Conservation (phyloP, 345 rosid species). For the Citrus hindsii region DNA sequence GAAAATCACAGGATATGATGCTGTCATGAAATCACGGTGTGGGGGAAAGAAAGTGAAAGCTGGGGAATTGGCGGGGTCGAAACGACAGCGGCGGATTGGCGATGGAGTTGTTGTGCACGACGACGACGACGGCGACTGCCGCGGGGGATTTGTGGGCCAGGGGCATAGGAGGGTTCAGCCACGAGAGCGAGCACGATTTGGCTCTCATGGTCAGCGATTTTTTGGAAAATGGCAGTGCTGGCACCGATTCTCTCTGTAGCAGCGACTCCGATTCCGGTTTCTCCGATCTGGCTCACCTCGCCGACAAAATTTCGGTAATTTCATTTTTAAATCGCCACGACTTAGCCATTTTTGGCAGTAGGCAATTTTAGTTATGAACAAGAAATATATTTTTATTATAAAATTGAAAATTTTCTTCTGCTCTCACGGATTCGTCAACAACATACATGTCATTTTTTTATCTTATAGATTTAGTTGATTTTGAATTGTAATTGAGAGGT, state of each 20-base stretch:
- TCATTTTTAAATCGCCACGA: not conserved
- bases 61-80: conserved; percentile 13
- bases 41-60: not conserved
- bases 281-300: conserved; percentile 66
- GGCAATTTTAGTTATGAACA: not conserved
- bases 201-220: conserved; percentile 88
- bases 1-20: not conserved
- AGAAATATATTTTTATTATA: not conserved
- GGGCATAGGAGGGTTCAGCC: conserved; percentile 54
- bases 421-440: not conserved
- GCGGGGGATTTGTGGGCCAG: conserved; percentile 39
- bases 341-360: not conserved
- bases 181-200: conserved; percentile 85
- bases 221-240: conserved; percentile 64
- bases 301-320: conserved; percentile 70
- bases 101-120: conserved; percentile 59
- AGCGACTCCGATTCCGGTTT: conserved; percentile 85
- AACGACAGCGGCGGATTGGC: conserved; percentile 15
- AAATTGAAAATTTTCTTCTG: not conserved
- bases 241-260: conserved; percentile 65
- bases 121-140: conserved; percentile 21
- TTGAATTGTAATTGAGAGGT: not conserved
- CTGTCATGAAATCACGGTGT: not conserved
- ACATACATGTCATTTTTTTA: no score
- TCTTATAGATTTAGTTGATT: no score